phyloP scores from a whole-genome alignment of 176 grass and related monocot genomes.

The Puya raimondii region DNA sequence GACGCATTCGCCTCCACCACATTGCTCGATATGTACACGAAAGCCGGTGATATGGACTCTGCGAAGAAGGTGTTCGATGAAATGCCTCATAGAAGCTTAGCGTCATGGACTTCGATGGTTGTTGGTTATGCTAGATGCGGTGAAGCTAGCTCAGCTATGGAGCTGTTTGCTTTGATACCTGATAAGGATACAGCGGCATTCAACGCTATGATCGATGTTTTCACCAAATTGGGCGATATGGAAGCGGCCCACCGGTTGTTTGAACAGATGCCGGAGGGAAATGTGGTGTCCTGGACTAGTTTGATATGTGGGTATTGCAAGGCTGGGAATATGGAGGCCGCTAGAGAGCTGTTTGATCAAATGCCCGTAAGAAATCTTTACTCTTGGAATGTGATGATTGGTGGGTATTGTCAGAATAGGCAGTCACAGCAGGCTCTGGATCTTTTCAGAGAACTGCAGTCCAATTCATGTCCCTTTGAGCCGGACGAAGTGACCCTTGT shows the following conservation, averaged over 20 bases:
- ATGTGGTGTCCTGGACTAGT: constrained; percentile 24
- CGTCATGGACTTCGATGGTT: constrained; percentile 20
- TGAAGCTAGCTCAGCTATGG: constrained; percentile 8
- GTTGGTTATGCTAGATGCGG: constrained; percentile 17
- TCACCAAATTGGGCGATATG: constrained; percentile 15
- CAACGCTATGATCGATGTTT: constrained; percentile 23
- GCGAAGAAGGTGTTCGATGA: constrained; percentile 17
- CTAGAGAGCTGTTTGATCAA: constrained; percentile 7
- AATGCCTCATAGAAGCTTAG: constrained; percentile 5
- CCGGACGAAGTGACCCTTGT: constrained; percentile 18
- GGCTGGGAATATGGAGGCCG: constrained; percentile 2
- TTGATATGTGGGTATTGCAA: constrained; percentile 26
- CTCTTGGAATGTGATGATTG: constrained; percentile 24
- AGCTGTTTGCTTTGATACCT: constrained; percentile 16
- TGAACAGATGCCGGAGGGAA: constrained; percentile 9
- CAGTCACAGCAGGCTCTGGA: constrained; percentile 11
- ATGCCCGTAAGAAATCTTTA: constrained; percentile 24
- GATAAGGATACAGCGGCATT: constrained; percentile 21
- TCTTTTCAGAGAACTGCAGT: constrained; percentile 15
- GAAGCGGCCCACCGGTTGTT: constrained; percentile 9
- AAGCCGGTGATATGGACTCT: background rate
- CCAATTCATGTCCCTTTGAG: background rate
- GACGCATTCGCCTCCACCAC: constrained; percentile 14
- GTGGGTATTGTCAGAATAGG: constrained; percentile 21
- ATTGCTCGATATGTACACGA: constrained; percentile 18